Evolutionary conservation across 352 stramenopile genomes (phyloP).

Genomic region (Peronospora farinosa): DNA sequence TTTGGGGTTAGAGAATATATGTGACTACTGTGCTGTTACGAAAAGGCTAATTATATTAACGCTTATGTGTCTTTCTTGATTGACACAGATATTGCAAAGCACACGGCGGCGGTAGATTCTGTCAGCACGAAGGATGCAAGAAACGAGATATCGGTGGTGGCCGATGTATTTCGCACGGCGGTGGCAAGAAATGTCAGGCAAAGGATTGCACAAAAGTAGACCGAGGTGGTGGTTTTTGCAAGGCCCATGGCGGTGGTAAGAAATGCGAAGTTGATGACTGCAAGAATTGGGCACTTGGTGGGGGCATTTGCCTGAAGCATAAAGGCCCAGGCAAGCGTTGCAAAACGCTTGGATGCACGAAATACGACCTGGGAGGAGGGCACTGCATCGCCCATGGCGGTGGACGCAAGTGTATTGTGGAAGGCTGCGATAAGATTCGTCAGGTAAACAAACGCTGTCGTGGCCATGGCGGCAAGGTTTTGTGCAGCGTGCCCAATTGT

Average conservation of each 20-base stretch:
- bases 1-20: not conserved
- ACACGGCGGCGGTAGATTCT: constrained; percentile 77
- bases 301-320: constrained; percentile 68
- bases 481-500: constrained; percentile 76
- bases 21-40: not conserved
- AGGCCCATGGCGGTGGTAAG: constrained; percentile 80
- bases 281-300: constrained; percentile 75
- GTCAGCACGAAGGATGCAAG: constrained; percentile 63
- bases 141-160: constrained; percentile 82
- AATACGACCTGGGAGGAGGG: constrained; percentile 74
- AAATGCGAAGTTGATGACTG: constrained; percentile 73
- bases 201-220: constrained; percentile 74
- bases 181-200: constrained; percentile 76
- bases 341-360: constrained; percentile 71
- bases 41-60: not conserved
- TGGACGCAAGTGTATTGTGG: constrained; percentile 73
- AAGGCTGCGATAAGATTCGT: constrained; percentile 81
- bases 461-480: constrained; percentile 71
- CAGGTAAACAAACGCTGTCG: constrained; percentile 83
- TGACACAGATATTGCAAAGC: constrained; percentile 68
- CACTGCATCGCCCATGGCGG: constrained; percentile 84
- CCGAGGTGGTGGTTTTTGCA: constrained; percentile 74
- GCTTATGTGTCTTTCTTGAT: not conserved
- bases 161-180: constrained; percentile 81
- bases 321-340: constrained; percentile 75